Evolutionary conservation across 352 stramenopile species (phyloP), one percentile per base, ranked within the genome.

Genomic region (Salisapilia sapeloensis): DNA sequence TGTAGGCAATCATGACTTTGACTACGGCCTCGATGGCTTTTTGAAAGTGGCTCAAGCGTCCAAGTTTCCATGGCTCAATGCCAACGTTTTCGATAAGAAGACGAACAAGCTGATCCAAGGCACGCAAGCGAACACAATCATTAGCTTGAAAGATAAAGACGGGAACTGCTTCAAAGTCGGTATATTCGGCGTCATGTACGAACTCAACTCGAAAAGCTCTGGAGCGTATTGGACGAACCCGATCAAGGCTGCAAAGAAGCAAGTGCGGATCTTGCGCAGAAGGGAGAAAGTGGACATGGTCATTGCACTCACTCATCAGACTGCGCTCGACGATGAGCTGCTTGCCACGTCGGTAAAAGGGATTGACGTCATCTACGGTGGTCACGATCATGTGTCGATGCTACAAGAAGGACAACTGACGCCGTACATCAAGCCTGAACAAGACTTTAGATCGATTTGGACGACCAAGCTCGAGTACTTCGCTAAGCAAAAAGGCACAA

Each of bases 1-100:
- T n/a, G n/a, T n/a, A n/a, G 45, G 45, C 26, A 53, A 53, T 40
- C 45, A 53, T 40, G 45, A 53, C 22, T 53, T 53, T 30, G 45
- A 53, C 39, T 53, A 48, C 44, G 45, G 40, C 35, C 35, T 51
- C 17, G 47, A 56, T 17, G 42, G 23, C n/a, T 56, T 56, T 42
- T 39, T 48, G 16, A 56, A 56, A 33, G 47, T 52, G 6, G 35
- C 31, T 4, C 22, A 14, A 15, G 39, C 38, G 16, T 44, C 24
- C 29, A 52, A 52, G 10, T 56, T 56, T 25, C 42, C 37, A 3
- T 56, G 47, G 47, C 38, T 56, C 35, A 56, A 56, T 25, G 47
- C 42, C 28, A 56, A 56, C 34, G 45, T 36, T 25, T 56, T 48
- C 32, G 47, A 56, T 35, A 22, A 29, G 25, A 29, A 12, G 6